phyloP scores from a whole-genome alignment of 23 red algal species.

The Cyanidioschyzon merolae region DNA sequence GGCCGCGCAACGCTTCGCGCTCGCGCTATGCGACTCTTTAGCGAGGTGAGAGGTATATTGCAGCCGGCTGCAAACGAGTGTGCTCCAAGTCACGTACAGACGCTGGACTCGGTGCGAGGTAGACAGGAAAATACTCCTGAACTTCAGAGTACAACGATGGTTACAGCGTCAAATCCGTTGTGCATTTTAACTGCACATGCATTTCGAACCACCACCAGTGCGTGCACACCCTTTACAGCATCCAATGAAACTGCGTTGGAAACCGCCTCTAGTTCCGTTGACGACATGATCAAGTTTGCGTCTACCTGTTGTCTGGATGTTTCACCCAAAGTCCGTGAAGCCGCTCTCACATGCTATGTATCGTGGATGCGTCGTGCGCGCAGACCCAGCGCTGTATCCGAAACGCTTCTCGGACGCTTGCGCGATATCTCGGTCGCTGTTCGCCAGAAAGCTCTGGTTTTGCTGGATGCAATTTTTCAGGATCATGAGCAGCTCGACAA shows the following conservation, averaged over 20 bases:
- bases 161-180: too few species aligned
- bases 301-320: background rate
- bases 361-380: background rate
- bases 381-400: background rate
- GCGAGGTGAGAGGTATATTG: background rate
- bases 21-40: background rate
- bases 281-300: background rate
- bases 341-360: background rate
- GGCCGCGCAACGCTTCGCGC: background rate
- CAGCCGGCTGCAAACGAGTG: too few species aligned
- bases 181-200: too few species aligned
- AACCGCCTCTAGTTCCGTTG: too few species aligned
- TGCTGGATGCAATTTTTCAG: background rate
- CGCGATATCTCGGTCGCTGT: background rate
- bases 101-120: too few species aligned
- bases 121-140: too few species aligned
- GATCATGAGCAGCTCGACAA: background rate
- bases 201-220: too few species aligned
- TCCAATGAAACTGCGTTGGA: too few species aligned
- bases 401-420: background rate
- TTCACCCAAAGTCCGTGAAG: background rate
- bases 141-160: too few species aligned
- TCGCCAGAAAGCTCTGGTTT: background rate
- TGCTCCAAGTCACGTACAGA: too few species aligned
- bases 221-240: too few species aligned